Base-by-base conservation (phyloP, 176 grass and related monocot species). In the Calamus simplicifolius region DNA sequence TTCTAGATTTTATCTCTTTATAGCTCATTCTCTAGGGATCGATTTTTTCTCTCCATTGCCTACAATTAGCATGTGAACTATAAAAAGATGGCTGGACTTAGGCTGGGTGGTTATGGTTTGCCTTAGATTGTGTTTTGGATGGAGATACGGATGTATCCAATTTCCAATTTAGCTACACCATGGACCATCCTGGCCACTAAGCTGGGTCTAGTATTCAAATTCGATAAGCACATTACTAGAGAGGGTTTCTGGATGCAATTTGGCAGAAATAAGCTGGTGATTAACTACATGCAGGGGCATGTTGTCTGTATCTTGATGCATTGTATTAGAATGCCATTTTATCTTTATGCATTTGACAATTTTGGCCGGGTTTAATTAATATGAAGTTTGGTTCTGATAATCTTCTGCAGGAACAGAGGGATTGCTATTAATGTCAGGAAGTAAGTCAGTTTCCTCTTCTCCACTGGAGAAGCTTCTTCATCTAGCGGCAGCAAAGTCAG, bases 211-310 rank as follows among this genome's bases (percentile, higher is more conserved):
- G 16, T 15, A 35, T 62, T 48, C 38, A 26, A 16, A 54, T 70
- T 72, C 50, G 30, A 67, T 72, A 80, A 69, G 62, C 35, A 58
- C 59, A 67, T 74, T 58, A 60, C 73, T 73, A 48, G 51, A 43
- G 38, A 58, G 62, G 38, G 50, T 72, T 51, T 63, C 27, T 64
- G 61, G 67, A 78, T 64, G 59, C 23, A 73, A 66, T 80, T 84
- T 69, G 67, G 75, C 74, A 85, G 74, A 66, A 81, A 58, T 64
- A 75, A 69, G 76, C 78, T 89, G 77, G 48, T 35, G 48, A 64
- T 75, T 78, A 75, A 64, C 29, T 56, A 25, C 57, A 67, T 51
- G n/a, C 49, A 51, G 66, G 61, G 58, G 8, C 35, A 43, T 43
- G 35, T 43, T 43, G 8, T 43, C 8, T 43, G 35, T 10, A 43